A percentile compares a stretch with the other conserved stretches of the same genome.
phyloP scores from a whole-genome alignment of 2,329 filamentous ascomycete genomes.

The Fusarium sp. region DNA sequence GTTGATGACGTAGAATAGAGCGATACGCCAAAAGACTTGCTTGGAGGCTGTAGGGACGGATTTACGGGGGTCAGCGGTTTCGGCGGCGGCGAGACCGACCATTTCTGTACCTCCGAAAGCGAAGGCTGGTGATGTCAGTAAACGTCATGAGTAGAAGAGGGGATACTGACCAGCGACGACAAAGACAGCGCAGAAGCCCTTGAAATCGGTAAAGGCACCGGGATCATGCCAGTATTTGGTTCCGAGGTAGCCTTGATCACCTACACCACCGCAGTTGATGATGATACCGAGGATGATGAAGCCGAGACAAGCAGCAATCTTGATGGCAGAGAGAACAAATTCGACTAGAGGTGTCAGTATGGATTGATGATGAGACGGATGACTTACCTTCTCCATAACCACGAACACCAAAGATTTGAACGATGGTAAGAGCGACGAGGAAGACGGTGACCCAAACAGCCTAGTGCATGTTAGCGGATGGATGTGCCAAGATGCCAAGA shows the following conservation, averaged over 20 bases:
- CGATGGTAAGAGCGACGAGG: slow-evolving; percentile 76
- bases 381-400: slow-evolving; percentile 80
- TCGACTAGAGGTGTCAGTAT: slow-evolving; percentile 61
- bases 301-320: slow-evolving; percentile 55
- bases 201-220: slow-evolving; percentile 85
- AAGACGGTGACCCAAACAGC: slow-evolving; percentile 88
- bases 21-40: slow-evolving; percentile 95
- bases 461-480: slow-evolving; percentile 8
- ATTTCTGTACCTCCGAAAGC: slow-evolving; percentile 81
- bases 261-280: slow-evolving; percentile 83
- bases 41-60: slow-evolving; percentile 88
- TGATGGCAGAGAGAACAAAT: slow-evolving; percentile 86
- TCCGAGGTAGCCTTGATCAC: slow-evolving; percentile 80
- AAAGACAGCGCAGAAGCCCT: slow-evolving; percentile 80
- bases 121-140: slow-evolving; percentile 55
- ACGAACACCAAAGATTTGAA: slow-evolving; percentile 89
- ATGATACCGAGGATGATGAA: slow-evolving; percentile 83
- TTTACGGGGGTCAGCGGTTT: slow-evolving; percentile 80
- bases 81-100: slow-evolving; percentile 80
- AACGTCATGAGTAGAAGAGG: rapidly evolving
- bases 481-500: slow-evolving; percentile 14
- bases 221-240: slow-evolving; percentile 80
- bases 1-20: slow-evolving; percentile 88
- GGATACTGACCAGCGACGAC: slow-evolving; percentile 67
- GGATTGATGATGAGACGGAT: rapidly evolving